A percentile compares a stretch with the other conserved stretches of the same genome.
Evolutionary conservation across 2,329 filamentous ascomycete genomes (phyloP).

Genomic region (Huntiella abstrusa): DNA sequence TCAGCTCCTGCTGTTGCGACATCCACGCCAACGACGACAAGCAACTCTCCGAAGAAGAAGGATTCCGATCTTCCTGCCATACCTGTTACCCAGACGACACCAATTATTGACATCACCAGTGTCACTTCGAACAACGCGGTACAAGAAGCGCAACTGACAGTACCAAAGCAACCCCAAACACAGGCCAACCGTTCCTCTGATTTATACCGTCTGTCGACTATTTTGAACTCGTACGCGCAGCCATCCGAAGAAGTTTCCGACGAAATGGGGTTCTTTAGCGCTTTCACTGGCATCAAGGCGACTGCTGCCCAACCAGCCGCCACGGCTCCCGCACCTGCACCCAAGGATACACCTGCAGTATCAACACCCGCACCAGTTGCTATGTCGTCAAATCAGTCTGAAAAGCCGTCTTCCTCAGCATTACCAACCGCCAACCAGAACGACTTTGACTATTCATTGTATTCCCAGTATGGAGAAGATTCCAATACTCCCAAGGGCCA

Average conservation of each 20-base stretch:
- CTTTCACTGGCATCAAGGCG: conserved; percentile 5
- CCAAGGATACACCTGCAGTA: not conserved
- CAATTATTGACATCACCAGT: no score
- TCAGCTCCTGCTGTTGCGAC: not conserved
- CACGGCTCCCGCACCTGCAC: no score
- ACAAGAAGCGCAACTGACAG: conserved; percentile 11
- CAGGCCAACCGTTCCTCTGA: conserved; percentile 16
- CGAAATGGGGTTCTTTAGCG: conserved; percentile 3
- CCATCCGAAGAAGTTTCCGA: conserved; percentile 21
- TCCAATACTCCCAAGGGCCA: conserved; percentile 9
- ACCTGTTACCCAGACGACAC: no score
- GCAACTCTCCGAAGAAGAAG: no score
- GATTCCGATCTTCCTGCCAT: no score
- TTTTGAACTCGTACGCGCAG: conserved; percentile 35
- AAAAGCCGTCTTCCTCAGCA: conserved; percentile 14
- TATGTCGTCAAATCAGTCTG: not conserved
- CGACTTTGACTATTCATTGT: conserved; percentile 8
- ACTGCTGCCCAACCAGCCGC: conserved; percentile 14
- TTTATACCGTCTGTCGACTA: conserved; percentile 27
- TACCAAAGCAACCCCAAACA: conserved; percentile 13
- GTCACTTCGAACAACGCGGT: no score
- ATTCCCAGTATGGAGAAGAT: conserved; percentile 7
- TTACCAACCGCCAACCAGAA: not conserved
- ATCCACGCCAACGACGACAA: no score
- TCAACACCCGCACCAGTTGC: not conserved